Evolutionary conservation across 139 green algal genomes (phyloP).

Genomic region (Pleodorina starrii): DNA sequence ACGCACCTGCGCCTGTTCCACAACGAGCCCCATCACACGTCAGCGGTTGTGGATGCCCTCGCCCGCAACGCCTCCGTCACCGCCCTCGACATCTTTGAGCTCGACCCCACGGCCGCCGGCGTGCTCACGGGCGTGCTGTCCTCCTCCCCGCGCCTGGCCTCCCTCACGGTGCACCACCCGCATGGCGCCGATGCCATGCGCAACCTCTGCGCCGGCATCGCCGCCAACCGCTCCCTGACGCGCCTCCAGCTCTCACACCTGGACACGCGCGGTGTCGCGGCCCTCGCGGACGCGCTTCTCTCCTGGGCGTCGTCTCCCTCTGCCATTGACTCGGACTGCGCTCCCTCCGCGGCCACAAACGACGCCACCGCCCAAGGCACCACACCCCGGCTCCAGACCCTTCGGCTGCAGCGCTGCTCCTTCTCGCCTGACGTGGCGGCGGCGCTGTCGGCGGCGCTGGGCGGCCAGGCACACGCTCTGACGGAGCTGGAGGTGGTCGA

Average conservation of each 20-base stretch:
- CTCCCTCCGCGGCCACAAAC: neutral
- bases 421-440: neutral
- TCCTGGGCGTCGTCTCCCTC: neutral
- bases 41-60: neutral
- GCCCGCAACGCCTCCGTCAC: neutral
- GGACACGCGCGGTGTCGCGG: neutral
- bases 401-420: conserved; percentile 20
- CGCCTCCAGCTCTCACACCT: conserved; percentile 30
- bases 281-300: neutral
- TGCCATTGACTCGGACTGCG: neutral
- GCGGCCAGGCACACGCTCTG: neutral
- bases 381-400: neutral
- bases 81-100: conserved; percentile 17
- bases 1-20: conserved; percentile 31
- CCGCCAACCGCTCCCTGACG: neutral
- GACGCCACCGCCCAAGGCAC: neutral
- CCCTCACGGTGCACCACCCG: conserved; percentile 14
- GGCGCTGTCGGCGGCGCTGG: conserved; percentile 14
- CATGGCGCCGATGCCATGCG: neutral
- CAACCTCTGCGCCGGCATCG: neutral
- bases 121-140: neutral
- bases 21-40: conserved; percentile 24
- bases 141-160: neutral
- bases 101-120: neutral
- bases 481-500: neutral